Evolutionary conservation across 345 rosid species (phyloP), one percentile per base, ranked within the genome.

Genomic region (Brassica cretica): DNA sequence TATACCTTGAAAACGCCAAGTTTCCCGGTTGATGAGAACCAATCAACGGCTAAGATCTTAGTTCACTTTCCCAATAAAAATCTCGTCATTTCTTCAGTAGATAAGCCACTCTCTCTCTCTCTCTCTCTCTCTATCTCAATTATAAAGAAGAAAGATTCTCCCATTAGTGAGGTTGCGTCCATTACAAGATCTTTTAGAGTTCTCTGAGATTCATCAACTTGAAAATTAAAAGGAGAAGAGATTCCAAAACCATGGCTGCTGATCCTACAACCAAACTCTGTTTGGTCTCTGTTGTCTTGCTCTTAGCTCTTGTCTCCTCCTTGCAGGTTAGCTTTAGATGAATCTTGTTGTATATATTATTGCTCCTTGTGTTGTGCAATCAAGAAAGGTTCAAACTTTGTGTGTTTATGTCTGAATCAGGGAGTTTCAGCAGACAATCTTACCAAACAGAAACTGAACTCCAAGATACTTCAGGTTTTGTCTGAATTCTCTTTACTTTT

Each of bases 391-490:
- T 10, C 2, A 65, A 75, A 70, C 68, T 64, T 63, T 10, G 6
- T 68, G 9, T 16, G 12, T 27, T 61, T 25, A 11, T 61, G 78
- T 72, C 24, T 76, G 4, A 76, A 81, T 80, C 88, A 92, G 94
- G 88, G 82, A 21, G 33, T 77, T 51, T 76, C 85, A 16, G 87
- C 63, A 27, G 80, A 80, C 9, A 75, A 72, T 35, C 83, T 84
- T 76, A 70, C 93, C 37, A 78, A 86, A 82, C 84, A 85, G 82
- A 92, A 88, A 83, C 93, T 91, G 24, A 71, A 80, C 77, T 92
- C 96, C 4, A 80, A 76, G 74, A 90, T 95, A 75, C 96, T 95
- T 70, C 97, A 92, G 97, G 99, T 63, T 4, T 66, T 94, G 99
- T 63, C 5, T 63, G 67, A 33, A 37, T 58, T 15, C 5, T 14